Evolutionary conservation across 192 early-diverging fungal species (phyloP).

Genomic region (Haplosporangium gracile): DNA sequence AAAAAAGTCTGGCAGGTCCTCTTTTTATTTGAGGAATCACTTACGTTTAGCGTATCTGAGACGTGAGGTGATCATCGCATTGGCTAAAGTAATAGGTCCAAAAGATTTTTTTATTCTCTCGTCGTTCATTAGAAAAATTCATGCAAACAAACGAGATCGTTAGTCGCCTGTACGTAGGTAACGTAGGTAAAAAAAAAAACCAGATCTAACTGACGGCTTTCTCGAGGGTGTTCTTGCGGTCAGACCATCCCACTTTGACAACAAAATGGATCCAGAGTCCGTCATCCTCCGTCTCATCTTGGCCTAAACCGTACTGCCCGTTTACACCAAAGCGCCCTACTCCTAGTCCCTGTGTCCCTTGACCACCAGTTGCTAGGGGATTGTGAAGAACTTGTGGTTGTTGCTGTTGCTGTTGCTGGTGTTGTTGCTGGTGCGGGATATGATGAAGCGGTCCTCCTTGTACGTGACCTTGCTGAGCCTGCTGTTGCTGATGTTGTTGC

Average conservation of each 20-base stretch:
- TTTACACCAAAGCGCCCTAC: background rate
- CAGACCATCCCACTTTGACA: slow-evolving; percentile 53
- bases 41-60: background rate
- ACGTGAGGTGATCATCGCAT: background rate
- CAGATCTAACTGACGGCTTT: slow-evolving; percentile 6
- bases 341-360: too few species aligned
- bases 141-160: background rate
- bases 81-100: background rate
- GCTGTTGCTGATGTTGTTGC: slow-evolving; percentile 17
- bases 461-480: slow-evolving; percentile 1
- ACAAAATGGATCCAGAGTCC: slow-evolving; percentile 57
- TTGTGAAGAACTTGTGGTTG: background rate
- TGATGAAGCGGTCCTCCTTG: background rate
- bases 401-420: slow-evolving; percentile 12
- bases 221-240: slow-evolving; percentile 15
- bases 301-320: background rate
- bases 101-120: background rate
- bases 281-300: slow-evolving; percentile 41
- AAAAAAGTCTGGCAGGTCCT: background rate
- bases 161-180: background rate
- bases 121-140: background rate
- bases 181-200: background rate
- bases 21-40: background rate
- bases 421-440: slow-evolving; percentile 25
- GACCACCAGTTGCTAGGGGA: background rate